Percentiles rank a stretch among this genome's conserved stretches.
These are phyloP conservation scores for Pseudonectria buxi DNA, from an alignment of 2,329 filamentous ascomycete species.

Conservation along the genomic window DNA sequence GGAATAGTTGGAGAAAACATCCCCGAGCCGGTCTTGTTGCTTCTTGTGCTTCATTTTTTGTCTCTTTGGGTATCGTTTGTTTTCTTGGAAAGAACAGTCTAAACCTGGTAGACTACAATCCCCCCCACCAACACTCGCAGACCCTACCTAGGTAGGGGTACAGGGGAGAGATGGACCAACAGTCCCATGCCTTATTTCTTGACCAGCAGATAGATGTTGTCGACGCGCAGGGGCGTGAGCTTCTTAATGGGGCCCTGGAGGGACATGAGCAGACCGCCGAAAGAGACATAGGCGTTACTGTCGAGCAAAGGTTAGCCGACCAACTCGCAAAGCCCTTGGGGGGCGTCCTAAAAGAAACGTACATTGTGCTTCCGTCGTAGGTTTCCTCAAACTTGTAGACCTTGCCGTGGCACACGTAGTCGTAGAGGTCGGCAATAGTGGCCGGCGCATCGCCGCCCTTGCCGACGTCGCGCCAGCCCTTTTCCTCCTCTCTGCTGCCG, in stretches of 20 bases:
- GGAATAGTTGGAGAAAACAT: not conserved
- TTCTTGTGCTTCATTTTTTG: conserved; percentile 4
- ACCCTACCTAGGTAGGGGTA: conserved; percentile 4
- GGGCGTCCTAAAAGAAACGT: conserved; percentile 4
- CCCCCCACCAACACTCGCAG: conserved; percentile 1
- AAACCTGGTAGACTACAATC: conserved; percentile 12
- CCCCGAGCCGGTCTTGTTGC: too few relatives aligned
- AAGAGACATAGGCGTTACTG: conserved; percentile 91
- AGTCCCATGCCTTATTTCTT: conserved; percentile 61
- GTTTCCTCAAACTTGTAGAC: conserved; percentile 84
- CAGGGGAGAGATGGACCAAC: conserved; percentile 5
- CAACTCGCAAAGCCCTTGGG: not conserved
- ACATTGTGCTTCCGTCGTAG: conserved; percentile 77
- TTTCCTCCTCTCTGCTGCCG: conserved; percentile 68
- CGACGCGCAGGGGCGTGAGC: conserved; percentile 82
- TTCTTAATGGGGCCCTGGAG: conserved; percentile 95
- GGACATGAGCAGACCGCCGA: conserved; percentile 84
- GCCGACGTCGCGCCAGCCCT: conserved; percentile 73
- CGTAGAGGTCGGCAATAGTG: conserved; percentile 69
- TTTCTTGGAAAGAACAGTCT: conserved; percentile 4
- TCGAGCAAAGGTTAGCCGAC: conserved; percentile 3
- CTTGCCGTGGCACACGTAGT: conserved; percentile 85
- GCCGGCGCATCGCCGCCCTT: conserved; percentile 47
- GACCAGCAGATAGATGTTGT: conserved; percentile 86
- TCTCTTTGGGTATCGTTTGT: conserved; percentile 18